phyloP scores from a whole-genome alignment of 257 asterid genomes.

The Oldenlandia corymbosa region DNA sequence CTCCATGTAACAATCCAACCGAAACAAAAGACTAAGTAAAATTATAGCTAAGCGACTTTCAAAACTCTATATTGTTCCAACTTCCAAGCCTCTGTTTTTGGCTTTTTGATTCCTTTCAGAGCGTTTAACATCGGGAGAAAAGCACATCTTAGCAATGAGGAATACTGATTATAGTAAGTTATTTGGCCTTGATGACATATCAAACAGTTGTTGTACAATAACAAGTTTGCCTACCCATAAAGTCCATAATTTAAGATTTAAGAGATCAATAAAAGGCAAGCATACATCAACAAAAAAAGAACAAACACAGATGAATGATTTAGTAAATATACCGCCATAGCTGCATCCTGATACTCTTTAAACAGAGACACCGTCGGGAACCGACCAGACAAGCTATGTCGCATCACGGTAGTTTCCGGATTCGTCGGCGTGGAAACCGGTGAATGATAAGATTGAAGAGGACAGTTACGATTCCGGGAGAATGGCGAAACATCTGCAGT shows the following conservation, averaged over 20 bases:
- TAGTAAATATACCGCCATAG: slow-evolving; percentile 70
- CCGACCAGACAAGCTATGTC: slow-evolving; percentile 79
- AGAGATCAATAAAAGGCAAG: too few relatives aligned
- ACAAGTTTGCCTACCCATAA: too few relatives aligned
- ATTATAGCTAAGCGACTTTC: too few relatives aligned
- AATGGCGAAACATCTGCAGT: slow-evolving; percentile 19
- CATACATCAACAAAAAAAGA: neutral
- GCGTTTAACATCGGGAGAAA: neutral
- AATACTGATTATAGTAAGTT: too few relatives aligned
- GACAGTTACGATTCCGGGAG: neutral
- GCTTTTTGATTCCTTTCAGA: too few relatives aligned
- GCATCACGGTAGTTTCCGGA: slow-evolving; percentile 25
- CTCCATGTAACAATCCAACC: neutral
- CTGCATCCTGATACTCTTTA: slow-evolving; percentile 93
- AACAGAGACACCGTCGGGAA: slow-evolving; percentile 83
- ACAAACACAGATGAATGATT: neutral
- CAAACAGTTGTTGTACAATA: too few relatives aligned
- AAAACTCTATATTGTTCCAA: neutral
- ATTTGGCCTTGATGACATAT: too few relatives aligned
- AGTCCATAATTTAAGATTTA: too few relatives aligned
- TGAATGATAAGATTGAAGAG: slow-evolving; percentile 28
- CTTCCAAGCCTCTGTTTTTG: too few relatives aligned
- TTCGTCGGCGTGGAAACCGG: slow-evolving; percentile 29
- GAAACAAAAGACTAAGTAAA: neutral
- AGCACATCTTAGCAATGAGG: neutral